Conservation (phyloP, 768 basidiomycete species). For the Botryobasidium botryosum region DNA sequence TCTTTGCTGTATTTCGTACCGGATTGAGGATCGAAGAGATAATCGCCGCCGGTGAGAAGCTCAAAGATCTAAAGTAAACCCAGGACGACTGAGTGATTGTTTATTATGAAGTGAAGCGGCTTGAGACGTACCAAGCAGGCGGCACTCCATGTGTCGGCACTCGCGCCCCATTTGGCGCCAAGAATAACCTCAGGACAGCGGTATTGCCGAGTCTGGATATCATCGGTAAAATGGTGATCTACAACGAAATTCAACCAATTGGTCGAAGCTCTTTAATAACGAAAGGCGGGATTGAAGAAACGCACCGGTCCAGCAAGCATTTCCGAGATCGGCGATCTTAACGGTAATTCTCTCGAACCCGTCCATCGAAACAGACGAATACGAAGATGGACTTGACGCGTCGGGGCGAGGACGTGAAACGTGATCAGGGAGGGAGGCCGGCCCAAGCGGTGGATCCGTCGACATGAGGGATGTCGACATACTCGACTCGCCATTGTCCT, state of each 20-base stretch:
- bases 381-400: not conserved
- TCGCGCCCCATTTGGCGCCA: conserved; percentile 89
- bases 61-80: conserved; percentile 57
- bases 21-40: conserved; percentile 92
- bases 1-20: conserved; percentile 93
- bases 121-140: conserved; percentile 28
- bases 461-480: conserved; percentile 19
- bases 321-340: conserved; percentile 97
- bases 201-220: conserved; percentile 93
- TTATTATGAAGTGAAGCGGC: not conserved
- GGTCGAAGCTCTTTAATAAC: conserved; percentile 34
- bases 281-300: conserved; percentile 10
- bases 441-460: conserved; percentile 15
- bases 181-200: conserved; percentile 95
- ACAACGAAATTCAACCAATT: too few species aligned
- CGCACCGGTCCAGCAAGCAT: conserved; percentile 47
- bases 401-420: conserved; percentile 3
- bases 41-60: conserved; percentile 90
- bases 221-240: conserved; percentile 96
- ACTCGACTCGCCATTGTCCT: too few species aligned
- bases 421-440: too few species aligned
- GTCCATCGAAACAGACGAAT: conserved; percentile 9
- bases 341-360: conserved; percentile 69
- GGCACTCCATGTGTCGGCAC: conserved; percentile 93
- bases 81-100: not conserved